phyloP scores from a whole-genome alignment of 78 protist genomes.

The Polysphondylium violaceum region DNA sequence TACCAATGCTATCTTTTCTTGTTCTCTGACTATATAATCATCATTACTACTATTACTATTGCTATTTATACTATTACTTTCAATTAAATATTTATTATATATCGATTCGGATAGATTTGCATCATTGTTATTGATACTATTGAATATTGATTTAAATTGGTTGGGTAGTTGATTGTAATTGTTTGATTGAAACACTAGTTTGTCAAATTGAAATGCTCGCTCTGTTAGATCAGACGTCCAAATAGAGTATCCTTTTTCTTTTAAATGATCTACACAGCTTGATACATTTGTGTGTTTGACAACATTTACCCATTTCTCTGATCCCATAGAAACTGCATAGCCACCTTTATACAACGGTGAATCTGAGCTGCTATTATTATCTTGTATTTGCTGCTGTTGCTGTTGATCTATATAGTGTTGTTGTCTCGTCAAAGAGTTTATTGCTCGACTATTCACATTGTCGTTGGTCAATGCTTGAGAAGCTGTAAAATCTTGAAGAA shows the following conservation, averaged over 20 bases:
- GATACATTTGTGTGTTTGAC: not conserved
- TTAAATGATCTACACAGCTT: slow-evolving; percentile 33
- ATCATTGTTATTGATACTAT: not conserved
- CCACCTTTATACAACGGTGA: not conserved
- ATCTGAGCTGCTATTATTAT: not conserved
- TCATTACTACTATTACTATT: not conserved
- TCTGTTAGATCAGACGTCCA: slow-evolving; percentile 66
- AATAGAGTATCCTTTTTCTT: slow-evolving; percentile 14
- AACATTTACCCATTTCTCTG: slow-evolving; percentile 43
- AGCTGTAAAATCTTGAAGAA: no score
- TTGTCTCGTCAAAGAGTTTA: no score
- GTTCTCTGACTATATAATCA: not conserved
- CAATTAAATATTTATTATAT: not conserved
- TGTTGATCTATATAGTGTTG: no score
- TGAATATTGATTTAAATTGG: not conserved
- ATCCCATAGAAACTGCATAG: slow-evolving; percentile 6
- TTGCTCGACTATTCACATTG: no score
- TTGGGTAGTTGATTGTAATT: not conserved
- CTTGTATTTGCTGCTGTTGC: not conserved
- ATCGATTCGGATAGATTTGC: not conserved
- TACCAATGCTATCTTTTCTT: slow-evolving; percentile 64
- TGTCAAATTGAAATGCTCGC: slow-evolving; percentile 19
- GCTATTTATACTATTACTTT: not conserved
- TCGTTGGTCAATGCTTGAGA: no score
- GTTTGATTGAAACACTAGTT: slow-evolving; percentile 2